These are phyloP conservation scores for Suillus subluteus DNA, from an alignment of 768 basidiomycete species.

Conservation along the genomic window DNA sequence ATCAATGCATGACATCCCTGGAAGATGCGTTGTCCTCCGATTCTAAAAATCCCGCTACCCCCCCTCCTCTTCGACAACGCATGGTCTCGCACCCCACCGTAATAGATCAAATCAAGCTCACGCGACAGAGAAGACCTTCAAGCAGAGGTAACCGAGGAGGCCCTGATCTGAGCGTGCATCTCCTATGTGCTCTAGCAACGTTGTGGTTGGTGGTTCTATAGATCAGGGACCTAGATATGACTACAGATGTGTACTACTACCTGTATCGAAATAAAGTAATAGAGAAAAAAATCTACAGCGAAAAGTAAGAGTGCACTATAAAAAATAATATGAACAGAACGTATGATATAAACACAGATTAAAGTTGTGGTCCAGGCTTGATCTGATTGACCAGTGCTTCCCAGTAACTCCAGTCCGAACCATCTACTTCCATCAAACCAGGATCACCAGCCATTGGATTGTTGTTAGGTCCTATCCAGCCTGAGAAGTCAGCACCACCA, in stretches of 20 bases:
- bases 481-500: constrained; percentile 57
- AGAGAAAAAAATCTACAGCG: constrained; percentile 14
- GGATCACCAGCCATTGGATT: constrained; percentile 42
- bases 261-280: constrained; percentile 2
- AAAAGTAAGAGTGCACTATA: constrained; percentile 12
- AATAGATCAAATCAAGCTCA: neutral
- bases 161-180: neutral
- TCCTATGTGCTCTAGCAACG: constrained; percentile 6
- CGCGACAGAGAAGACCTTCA: neutral
- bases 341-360: constrained; percentile 13
- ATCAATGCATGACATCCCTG: neutral
- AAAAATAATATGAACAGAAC: constrained; percentile 12
- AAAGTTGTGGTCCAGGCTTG: constrained; percentile 40
- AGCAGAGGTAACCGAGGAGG: constrained; percentile 9
- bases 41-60: neutral
- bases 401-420: constrained; percentile 81
- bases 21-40: neutral
- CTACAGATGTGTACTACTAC: constrained; percentile 3
- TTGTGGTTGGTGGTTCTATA: constrained; percentile 7
- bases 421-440: constrained; percentile 55
- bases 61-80: neutral
- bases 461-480: constrained; percentile 56
- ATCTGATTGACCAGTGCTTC: constrained; percentile 70
- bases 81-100: neutral
- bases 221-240: neutral